Conservation (phyloP, 169 alveolate species). For the Plasmodium gaboni region DNA sequence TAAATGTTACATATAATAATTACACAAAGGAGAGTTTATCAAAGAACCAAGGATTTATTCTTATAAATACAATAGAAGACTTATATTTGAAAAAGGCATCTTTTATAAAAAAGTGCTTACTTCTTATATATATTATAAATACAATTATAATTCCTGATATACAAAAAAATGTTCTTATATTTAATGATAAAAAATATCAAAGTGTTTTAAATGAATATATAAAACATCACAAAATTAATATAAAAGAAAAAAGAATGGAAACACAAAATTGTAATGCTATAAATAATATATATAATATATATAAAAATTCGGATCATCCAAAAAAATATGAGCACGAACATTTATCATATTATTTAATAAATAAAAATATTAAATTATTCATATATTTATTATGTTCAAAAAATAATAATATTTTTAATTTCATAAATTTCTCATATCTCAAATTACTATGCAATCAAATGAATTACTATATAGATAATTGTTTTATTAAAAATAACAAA, state of each 20-base stretch:
- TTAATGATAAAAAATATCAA: too few relatives aligned
- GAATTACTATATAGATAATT: too few relatives aligned
- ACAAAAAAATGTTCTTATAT: background rate
- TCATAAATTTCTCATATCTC: constrained; percentile 9
- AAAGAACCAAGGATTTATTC: background rate
- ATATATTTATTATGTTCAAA: constrained; percentile 5
- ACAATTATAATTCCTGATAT: constrained; percentile 10
- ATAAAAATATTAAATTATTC: background rate
- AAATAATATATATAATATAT: too few relatives aligned
- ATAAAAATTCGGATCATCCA: background rate
- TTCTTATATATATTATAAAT: constrained; percentile 34
- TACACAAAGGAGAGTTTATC: constrained; percentile 3
- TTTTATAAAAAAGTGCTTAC: constrained; percentile 28
- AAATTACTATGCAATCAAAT: constrained; percentile 30
- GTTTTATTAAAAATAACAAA: constrained; percentile 5
- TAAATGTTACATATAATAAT: background rate
- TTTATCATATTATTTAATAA: background rate
- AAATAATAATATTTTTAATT: constrained; percentile 29
- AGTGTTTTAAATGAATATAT: too few relatives aligned
- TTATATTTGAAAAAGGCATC: constrained; percentile 15
- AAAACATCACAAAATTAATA: background rate
- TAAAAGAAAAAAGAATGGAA: background rate
- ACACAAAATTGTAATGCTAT: background rate
- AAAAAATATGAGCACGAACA: background rate
- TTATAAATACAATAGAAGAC: background rate